Base-by-base conservation (phyloP, 177 flowering plant genomes). In the Vitis hybrid region DNA sequence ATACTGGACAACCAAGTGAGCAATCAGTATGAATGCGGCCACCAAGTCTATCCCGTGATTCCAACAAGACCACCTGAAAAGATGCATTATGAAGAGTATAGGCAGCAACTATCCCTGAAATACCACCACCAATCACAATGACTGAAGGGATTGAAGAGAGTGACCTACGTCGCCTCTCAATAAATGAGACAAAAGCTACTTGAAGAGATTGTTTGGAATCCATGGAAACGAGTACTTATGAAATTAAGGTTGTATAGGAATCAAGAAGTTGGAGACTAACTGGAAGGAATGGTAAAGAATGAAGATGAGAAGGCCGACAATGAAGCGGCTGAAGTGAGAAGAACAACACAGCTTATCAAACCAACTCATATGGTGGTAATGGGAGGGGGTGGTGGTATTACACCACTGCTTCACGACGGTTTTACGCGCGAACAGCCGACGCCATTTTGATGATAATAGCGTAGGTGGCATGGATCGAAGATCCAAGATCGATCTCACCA, bases 11-110 rank as follows among this genome's bases (percentile, higher is more conserved):
- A 50, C 97, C 98, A 80, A 94, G 86, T 70, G 97, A 87, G 79
- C 89, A 89, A 79, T 94, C 97, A 29, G 98, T 92, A 75, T 87
- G 90, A 60, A 94, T 86, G 10, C 95, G 89, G 3, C 98, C 98
- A 71, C 98, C 97, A 79, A 92, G 80, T 78, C 98, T 82, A 72
- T 88, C 88, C 22, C 97, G 86, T 45, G 98, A 94, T 75, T 94
- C 98, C 80, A 94, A 80, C 74, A 94, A 73, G 45, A 84, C 33
- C 52, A 92, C 97, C 93, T 91, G 79, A 69, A 83, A 89, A 49
- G 90, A 89, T 15, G 91, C 89, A 80, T 87, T 86, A 50, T 64
- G 70, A 49, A 92, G 91, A 49, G 76, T 68, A 39, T 88, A 86
- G 0, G 98, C 93, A 66, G 98, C 98, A 64, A 95, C 89, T 51